Conservation (phyloP, 2,329 filamentous ascomycete species). For the Penicillium glabrum region DNA sequence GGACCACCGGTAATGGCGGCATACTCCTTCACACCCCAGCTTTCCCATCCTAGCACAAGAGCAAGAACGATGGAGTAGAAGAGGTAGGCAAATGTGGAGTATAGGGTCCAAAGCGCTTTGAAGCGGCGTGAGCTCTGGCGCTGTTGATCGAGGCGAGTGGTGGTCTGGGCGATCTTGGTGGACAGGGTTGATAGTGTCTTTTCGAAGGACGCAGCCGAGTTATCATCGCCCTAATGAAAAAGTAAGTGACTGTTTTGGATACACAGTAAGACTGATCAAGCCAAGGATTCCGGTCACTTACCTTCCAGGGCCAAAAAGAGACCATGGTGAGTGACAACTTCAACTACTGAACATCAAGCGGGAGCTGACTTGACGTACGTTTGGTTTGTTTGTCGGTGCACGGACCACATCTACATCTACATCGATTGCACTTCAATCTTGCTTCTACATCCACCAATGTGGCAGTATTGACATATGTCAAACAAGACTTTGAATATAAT, state of each 20-base stretch:
- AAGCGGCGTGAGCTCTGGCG: conserved; percentile 72
- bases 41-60: conserved; percentile 80
- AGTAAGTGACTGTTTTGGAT: neutral
- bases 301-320: conserved; percentile 83
- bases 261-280: neutral
- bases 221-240: conserved; percentile 64
- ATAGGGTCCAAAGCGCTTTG: conserved; percentile 85
- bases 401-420: neutral
- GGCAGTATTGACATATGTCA: too few species aligned
- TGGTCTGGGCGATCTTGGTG: conserved; percentile 74
- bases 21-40: conserved; percentile 76
- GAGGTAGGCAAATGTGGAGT: conserved; percentile 86
- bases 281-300: conserved; percentile 39
- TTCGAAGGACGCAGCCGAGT: conserved; percentile 88
- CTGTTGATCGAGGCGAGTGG: conserved; percentile 70
- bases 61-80: conserved; percentile 78
- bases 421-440: neutral
- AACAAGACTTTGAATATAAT: neutral
- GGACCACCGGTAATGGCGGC: conserved; percentile 76
- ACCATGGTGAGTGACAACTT: conserved; percentile 59
- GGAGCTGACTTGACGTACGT: conserved; percentile 1
- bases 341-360: neutral
- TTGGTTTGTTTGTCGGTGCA: neutral
- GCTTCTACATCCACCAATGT: too few species aligned
- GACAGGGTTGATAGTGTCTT: conserved; percentile 82